Base-by-base conservation (phyloP, 371 early-diverging fungal species). In the Blyttiomyces sp. region DNA sequence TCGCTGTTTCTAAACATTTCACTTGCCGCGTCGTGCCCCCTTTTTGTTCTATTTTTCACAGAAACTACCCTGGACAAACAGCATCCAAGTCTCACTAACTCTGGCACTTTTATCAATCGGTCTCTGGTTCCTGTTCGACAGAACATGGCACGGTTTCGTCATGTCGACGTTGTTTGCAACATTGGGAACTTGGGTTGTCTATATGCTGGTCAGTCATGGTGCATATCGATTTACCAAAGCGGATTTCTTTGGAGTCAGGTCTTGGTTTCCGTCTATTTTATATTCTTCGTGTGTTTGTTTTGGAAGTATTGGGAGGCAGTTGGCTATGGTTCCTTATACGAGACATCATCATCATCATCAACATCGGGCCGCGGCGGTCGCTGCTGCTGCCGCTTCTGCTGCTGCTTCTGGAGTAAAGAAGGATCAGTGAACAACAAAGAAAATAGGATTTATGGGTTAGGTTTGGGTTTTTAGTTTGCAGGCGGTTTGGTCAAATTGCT, bases 51-150 rank as follows among this genome's bases (percentile, higher is more conserved):
- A 59, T 23, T 52, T 59, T 17, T 35, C 35, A 11, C 43, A 62
- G 58, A 84, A 78, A 57, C 46, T 85, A 1, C 71, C 81, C 1
- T 80, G 83, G 82, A 72, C 76, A 19, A 72, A 67, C 64, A 68
- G 64, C 54, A 34, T 74, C 16, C 83, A 84, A 45, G 76, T 83
- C 23, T 79, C 78, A 16, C 60, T 75, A 50, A 77, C 81, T 4
- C 68, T 84, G n/a, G 74, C 77, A 4, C 48, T 81, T 28, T 75
- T 83, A 19, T 75, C 80, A 0, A 32, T 84, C 19, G 79, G 73
- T 24, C 61, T 84, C 19, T 85, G 85, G 85, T 77, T 82, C 61
- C 65, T 82, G 57, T 85, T 85, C 69, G 85, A 85, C 57, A 68
- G 82, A 16, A 84, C 84, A 0, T 45, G 66, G 34, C 83, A 84